A percentile compares a stretch with the other conserved stretches of the same genome.
Conservation (phyloP, 805 yeast genomes). For the Ogataea thermomethanolica region DNA sequence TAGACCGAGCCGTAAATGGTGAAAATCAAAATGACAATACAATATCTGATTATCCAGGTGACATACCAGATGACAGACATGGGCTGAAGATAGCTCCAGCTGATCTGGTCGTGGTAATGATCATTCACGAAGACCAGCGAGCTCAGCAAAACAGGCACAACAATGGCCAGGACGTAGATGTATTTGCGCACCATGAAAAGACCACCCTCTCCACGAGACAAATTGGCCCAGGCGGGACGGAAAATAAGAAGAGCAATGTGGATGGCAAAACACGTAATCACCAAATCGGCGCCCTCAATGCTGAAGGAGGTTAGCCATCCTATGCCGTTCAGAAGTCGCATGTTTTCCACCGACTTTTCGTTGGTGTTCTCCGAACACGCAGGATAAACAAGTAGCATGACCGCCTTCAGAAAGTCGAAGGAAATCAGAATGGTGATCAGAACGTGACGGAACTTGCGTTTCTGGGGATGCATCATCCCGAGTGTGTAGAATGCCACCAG, state of each 20-base stretch:
- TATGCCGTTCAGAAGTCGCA: constrained; percentile 53
- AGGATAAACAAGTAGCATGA: constrained; percentile 67
- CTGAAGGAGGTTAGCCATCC: constrained; percentile 81
- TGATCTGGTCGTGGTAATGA: constrained; percentile 60
- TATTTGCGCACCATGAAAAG: constrained; percentile 53
- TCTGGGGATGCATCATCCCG: constrained; percentile 59
- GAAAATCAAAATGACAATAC: constrained; percentile 59
- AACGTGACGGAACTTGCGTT: constrained; percentile 64
- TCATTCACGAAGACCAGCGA: constrained; percentile 62
- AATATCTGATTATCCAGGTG: constrained; percentile 80
- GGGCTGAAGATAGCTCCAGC: constrained; percentile 77
- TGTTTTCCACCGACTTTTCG: constrained; percentile 12
- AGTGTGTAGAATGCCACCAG: constrained; percentile 56
- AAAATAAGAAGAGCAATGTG: constrained; percentile 77
- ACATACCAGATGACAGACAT: constrained; percentile 70
- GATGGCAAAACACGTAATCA: constrained; percentile 76
- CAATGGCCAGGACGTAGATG: constrained; percentile 55
- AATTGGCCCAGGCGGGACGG: constrained; percentile 43
- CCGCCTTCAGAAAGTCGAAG: constrained; percentile 73
- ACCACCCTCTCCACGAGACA: constrained; percentile 60
- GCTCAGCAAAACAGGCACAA: constrained; percentile 66
- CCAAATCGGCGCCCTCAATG: constrained; percentile 83
- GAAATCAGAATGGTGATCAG: constrained; percentile 63
- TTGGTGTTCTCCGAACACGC: constrained; percentile 12
- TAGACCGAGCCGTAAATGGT: constrained; percentile 68